A percentile compares a stretch with the other conserved stretches of the same genome.
Evolutionary conservation across 768 basidiomycete species (phyloP).

Genomic region (Termitomyces sp.): DNA sequence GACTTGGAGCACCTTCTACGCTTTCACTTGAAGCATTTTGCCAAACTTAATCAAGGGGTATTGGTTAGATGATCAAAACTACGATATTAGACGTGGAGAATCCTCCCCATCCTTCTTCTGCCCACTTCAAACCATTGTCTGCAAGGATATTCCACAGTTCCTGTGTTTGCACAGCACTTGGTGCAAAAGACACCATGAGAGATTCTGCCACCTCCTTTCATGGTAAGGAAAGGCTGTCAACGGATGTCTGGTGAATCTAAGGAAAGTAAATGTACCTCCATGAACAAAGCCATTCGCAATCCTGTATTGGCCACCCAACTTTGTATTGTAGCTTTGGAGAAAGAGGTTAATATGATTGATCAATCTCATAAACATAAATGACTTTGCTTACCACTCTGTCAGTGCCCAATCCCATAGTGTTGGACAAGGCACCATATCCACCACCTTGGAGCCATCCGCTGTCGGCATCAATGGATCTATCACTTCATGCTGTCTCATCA

Average conservation of each 20-base stretch:
- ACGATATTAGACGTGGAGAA: slow-evolving; percentile 30
- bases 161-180: slow-evolving; percentile 19
- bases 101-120: slow-evolving; percentile 45
- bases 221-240: neutral
- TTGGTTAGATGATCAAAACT: slow-evolving; percentile 37
- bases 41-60: slow-evolving; percentile 32
- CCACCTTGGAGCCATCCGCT: slow-evolving; percentile 43
- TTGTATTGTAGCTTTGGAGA: slow-evolving; percentile 37
- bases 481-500: slow-evolving; percentile 20
- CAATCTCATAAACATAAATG: too few species aligned
- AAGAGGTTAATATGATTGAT: neutral
- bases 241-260: neutral
- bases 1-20: slow-evolving; percentile 18
- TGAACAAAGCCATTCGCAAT: slow-evolving; percentile 42
- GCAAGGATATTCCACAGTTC: slow-evolving; percentile 31
- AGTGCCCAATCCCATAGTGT: slow-evolving; percentile 39
- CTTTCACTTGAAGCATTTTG: slow-evolving; percentile 18
- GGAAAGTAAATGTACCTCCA: slow-evolving; percentile 24
- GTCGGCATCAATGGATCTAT: slow-evolving; percentile 33
- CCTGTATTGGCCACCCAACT: slow-evolving; percentile 37
- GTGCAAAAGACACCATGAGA: slow-evolving; percentile 26
- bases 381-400: slow-evolving; percentile 34
- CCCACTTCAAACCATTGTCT: slow-evolving; percentile 34
- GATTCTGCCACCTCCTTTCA: slow-evolving; percentile 34
- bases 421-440: slow-evolving; percentile 37